A percentile compares a stretch with the other conserved stretches of the same genome.
These are phyloP conservation scores for Xylaria sp. DNA, from an alignment of 2,329 filamentous ascomycete genomes.

Conservation along the genomic window DNA sequence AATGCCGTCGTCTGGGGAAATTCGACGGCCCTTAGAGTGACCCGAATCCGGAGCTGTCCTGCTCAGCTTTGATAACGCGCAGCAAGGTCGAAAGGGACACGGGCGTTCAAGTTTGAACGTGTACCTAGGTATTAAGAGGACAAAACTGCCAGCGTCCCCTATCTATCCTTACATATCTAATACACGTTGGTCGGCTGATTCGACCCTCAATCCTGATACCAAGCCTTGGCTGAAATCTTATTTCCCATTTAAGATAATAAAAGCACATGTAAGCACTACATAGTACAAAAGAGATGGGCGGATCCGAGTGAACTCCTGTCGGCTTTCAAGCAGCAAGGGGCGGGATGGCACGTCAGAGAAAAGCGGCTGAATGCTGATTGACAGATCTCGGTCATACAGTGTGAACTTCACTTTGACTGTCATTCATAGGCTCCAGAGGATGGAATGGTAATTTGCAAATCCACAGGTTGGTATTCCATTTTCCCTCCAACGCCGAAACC, in stretches of 20 bases:
- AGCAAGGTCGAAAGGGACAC: neutral
- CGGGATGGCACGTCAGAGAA: slow-evolving; percentile 13
- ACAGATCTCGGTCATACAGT: slow-evolving; percentile 36
- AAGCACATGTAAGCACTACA: neutral
- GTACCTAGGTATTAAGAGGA: neutral
- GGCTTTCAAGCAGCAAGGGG: neutral
- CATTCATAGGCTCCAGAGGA: slow-evolving; percentile 44
- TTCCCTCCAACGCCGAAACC: slow-evolving; percentile 53
- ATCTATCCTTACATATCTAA: neutral
- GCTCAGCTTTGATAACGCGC: slow-evolving; percentile 14
- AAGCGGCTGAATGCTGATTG: neutral
- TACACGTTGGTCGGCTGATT: neutral
- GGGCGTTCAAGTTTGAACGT: slow-evolving; percentile 1
- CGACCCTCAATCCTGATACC: neutral
- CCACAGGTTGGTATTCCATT: slow-evolving; percentile 54
- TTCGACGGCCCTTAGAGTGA: neutral
- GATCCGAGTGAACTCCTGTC: neutral
- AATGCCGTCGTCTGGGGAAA: neutral
- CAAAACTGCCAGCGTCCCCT: neutral
- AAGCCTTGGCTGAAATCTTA: neutral
- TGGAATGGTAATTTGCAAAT: slow-evolving; percentile 51
- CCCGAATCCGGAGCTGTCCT: neutral
- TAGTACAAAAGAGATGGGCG: neutral
- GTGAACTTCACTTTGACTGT: slow-evolving; percentile 46
- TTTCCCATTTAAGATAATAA: neutral